A percentile compares a stretch with the other conserved stretches of the same genome.
phyloP scores from a whole-genome alignment of 345 rosid species.

The Jatropha curcas region DNA sequence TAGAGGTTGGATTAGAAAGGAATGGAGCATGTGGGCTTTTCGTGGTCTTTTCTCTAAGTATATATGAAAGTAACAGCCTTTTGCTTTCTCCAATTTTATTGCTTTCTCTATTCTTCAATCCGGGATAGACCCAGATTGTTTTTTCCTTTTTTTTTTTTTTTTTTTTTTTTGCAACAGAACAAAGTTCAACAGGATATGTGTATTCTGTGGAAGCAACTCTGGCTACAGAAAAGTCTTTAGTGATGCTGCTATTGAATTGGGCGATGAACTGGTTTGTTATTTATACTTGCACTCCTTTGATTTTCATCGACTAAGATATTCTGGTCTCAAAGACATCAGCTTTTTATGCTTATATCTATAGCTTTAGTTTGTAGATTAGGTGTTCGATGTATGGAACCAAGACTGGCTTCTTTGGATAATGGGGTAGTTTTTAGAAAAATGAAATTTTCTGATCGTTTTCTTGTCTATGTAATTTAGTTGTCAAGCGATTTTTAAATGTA shows the following conservation, averaged over 20 bases:
- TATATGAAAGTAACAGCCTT: neutral
- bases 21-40: constrained; percentile 54
- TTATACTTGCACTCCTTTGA: constrained; percentile 9
- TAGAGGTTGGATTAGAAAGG: constrained; percentile 53
- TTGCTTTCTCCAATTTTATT: constrained; percentile 19
- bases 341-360: neutral
- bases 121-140: constrained; percentile 30
- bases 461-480: neutral
- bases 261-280: constrained; percentile 83
- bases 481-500: constrained; percentile 16
- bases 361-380: neutral
- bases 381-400: constrained; percentile 3
- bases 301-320: constrained; percentile 6
- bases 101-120: constrained; percentile 9
- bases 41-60: constrained; percentile 26
- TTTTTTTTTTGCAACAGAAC: constrained; percentile 22
- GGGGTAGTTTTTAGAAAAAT: neutral
- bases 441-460: constrained; percentile 8
- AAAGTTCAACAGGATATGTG: constrained; percentile 83
- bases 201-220: constrained; percentile 92
- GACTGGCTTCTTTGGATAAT: neutral
- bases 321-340: neutral
- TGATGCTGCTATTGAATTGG: constrained; percentile 88
- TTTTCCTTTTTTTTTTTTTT: constrained; percentile 22
- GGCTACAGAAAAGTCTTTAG: constrained; percentile 82